Base-by-base conservation (phyloP, 768 basidiomycete genomes). In the Psilocybe sp. region DNA sequence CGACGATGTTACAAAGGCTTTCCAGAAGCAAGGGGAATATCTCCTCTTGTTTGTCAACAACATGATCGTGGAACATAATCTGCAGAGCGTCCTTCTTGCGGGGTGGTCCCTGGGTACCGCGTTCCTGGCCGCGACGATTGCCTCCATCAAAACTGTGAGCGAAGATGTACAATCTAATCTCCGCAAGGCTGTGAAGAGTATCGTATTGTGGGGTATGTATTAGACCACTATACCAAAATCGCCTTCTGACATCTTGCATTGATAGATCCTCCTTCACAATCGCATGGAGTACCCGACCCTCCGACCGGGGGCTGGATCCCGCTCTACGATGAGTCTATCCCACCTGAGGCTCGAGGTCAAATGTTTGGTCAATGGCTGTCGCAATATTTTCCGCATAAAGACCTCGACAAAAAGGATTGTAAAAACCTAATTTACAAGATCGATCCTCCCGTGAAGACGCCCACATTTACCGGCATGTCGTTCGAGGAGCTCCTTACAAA, bases 41-140 rank as follows among this genome's bases (percentile, higher is more conserved):
- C 55, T 70, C 2, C 60, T 64, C 4, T 52, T 66, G 15, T 62
- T 66, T 47, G 16, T 69, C 9, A 57, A 64, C 45, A 54, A 57
- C 3, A 20, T 70, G 16, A 63, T 69, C 11, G 46, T 39, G 52
- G 63, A 47, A 39, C 50, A 46, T 31, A 37, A 48, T n/a, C 11
- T 57, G 44, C 49, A 51, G 41, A 61, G 52, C 12, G 51, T 68
- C 2, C 51, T 56, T 13, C 45, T 69, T 6, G 48, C 52, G 2
- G 66, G 59, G 13, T 71, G 68, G 68, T 69, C 69, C 3, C 38
- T 68, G 45, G 70, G 68, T 0, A 55, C 45, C 6, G 36, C 54
- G 0, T 68, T 68, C 42, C 23, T 66, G 9, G 45, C 61, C 37
- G 46, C 60, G 4, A 44, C 61, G 16, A 50, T 66, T 3, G 56